Evolutionary conservation across 352 stramenopile species (phyloP).

Genomic region (Pythium aristosporum): DNA sequence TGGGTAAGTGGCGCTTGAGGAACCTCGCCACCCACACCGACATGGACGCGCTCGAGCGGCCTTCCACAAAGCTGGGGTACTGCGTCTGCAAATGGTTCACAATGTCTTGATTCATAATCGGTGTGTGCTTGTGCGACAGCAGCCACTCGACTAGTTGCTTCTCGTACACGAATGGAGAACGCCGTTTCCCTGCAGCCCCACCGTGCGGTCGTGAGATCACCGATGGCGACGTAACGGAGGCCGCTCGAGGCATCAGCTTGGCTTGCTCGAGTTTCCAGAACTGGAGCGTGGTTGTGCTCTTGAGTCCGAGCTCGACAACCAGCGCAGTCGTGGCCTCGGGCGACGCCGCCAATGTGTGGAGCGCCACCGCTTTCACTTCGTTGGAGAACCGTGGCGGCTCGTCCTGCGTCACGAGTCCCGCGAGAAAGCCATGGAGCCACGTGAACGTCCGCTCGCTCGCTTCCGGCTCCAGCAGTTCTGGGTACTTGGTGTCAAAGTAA

Average conservation of each 20-base stretch:
- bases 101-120: conserved; percentile 64
- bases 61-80: conserved; percentile 58
- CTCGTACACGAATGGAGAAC: conserved; percentile 30
- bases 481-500: conserved; percentile 62
- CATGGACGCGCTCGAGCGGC: conserved; percentile 51
- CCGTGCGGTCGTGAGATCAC: neutral
- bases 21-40: conserved; percentile 68
- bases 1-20: conserved; percentile 56
- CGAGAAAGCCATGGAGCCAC: conserved; percentile 55
- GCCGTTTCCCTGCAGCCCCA: conserved; percentile 10
- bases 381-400: conserved; percentile 19
- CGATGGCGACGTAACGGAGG: neutral
- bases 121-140: conserved; percentile 35
- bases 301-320: conserved; percentile 46
- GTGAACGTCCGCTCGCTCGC: conserved; percentile 41
- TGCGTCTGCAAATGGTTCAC: conserved; percentile 47
- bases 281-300: conserved; percentile 58
- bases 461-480: conserved; percentile 50
- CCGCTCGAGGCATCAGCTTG: conserved; percentile 24
- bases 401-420: conserved; percentile 33
- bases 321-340: conserved; percentile 26
- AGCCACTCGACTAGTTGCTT: conserved; percentile 60
- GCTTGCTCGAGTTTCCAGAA: conserved; percentile 56
- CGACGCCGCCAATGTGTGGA: conserved; percentile 19
- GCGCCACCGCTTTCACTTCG: conserved; percentile 31